Base-by-base conservation (phyloP, 1,284 basidiomycete species). In the Ceratobasidium sp. region DNA sequence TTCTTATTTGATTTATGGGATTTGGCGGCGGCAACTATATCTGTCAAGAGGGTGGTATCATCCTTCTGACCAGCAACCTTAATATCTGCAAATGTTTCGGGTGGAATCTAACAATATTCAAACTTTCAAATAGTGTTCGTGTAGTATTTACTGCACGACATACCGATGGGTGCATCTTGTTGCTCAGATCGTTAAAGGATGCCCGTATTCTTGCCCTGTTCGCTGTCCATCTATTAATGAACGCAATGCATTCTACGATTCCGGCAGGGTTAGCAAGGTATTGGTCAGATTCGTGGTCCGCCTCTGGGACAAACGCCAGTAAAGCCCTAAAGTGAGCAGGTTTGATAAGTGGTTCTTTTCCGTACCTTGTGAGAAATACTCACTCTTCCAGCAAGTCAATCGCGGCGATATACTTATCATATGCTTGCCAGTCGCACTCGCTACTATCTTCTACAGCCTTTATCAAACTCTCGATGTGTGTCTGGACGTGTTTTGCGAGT, bases 331-430 rank as follows among this genome's bases (percentile, higher is more conserved):
- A 24, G 19, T 31, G 22, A 31, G 8, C 22, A 2, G 2, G 27
- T 27, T 54, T 2, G 27, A 14, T 22, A 24, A 19, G 22, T 29
- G n/a, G n/a, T 9, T 27, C 5, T 14, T 14, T 27, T 27, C 5
- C 22, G 11, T 31, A 48, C 19, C 7, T 9, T 19, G n/a, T 50
- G 29, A 1, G 7, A 9, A 11, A n/a, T 9, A 54, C 65, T 41
- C 50, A 73, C 72, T 64, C 59, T 44, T 73, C 72, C 8, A 73
- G 59, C 9, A 50, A 50, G 41, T 64, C 63, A 29, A 73, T 73
- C 31, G 63, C 63, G 6, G 31, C 44, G 9, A 59, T 64, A 57
- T 64, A 73, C n/a, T 22, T 44, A 24, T 63, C 45, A 33, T 48
- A 73, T 1, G 19, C 53, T 3, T 51, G 33, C 63, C 72, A 63